These are phyloP conservation scores for Hibiscus mutabilis DNA, from an alignment of 345 rosid genomes.

Conservation along the genomic window DNA sequence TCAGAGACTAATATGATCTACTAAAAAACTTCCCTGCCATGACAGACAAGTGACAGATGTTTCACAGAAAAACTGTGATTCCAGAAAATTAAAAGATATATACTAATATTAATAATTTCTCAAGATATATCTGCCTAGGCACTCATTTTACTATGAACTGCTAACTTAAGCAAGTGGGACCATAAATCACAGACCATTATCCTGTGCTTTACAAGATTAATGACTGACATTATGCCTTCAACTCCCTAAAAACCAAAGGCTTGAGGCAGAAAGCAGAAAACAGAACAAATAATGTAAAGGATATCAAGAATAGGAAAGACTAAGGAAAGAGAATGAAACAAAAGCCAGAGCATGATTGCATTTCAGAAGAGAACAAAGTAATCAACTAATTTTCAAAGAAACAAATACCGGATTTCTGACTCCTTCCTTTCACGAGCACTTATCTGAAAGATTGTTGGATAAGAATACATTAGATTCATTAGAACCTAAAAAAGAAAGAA, in stretches of 20 bases:
- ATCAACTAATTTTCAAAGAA: neutral
- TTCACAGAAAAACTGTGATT: neutral
- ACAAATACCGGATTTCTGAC: slow-evolving; percentile 80
- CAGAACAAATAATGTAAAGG: neutral
- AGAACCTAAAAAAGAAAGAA: slow-evolving; percentile 4
- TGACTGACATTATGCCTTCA: neutral
- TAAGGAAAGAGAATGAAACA: neutral
- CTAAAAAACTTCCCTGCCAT: neutral
- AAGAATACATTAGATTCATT: slow-evolving; percentile 12
- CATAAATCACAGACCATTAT: slow-evolving; percentile 1
- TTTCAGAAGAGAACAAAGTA: slow-evolving; percentile 4
- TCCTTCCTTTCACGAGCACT: slow-evolving; percentile 84
- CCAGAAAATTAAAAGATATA: neutral
- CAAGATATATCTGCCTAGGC: neutral
- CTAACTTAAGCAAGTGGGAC: neutral
- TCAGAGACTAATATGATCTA: neutral
- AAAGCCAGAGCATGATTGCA: neutral
- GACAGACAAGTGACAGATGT: neutral
- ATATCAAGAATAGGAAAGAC: neutral
- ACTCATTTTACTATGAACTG: neutral
- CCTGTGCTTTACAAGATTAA: neutral
- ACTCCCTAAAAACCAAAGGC: neutral
- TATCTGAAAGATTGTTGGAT: slow-evolving; percentile 39
- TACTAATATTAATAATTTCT: neutral
- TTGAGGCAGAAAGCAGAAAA: neutral